Base-by-base conservation (phyloP, 164 flowering plant species). In the Macadamia integrifolia region DNA sequence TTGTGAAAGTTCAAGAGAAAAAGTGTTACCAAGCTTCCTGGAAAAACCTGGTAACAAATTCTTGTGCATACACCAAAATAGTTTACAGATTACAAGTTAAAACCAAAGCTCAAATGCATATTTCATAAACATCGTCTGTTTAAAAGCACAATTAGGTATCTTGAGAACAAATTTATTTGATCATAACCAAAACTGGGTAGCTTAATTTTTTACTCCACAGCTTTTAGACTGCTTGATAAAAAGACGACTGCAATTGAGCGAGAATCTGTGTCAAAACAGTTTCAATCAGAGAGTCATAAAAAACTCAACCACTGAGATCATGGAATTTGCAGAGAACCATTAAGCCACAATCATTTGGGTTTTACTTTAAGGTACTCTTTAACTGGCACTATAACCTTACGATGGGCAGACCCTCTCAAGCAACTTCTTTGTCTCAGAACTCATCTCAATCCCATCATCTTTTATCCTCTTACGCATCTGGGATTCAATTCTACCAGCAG, bases 391-490 rank as follows among this genome's bases (percentile, higher is more conserved):
- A 62, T 13, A 17, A 13, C 9, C 49, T 61, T 70, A 70, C 57
- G 64, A 15, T 18, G 79, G 76, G 65, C 78, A 80, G 65, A 83
- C 85, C 30, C 35, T 85, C 43, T 61, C 64, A 71, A 87, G 86
- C 76, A 87, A 73, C 7, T 76, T 29, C 68, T 82, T 70, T 44
- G 80, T 66, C 71, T 86, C 86, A 12, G 70, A 4, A 71, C n/a
- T 81, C 5, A 79, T 68, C 68, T 81, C 83, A 60, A 90, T 76
- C 73, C 65, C 77, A 72, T 85, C 87, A 11, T 62, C 75, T 72
- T 80, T 66, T 67, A 87, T 74, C 74, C 86, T 82, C 64, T 59
- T 62, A 12, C 77, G 87, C 76, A 86, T 79, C 30, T 78, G 70
- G 7, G 86, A 84, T 6, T 72, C 76, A 6, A 60, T 71, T 74